phyloP scores from a whole-genome alignment of 495 filamentous ascomycete species.

The Amorphotheca resinae region DNA sequence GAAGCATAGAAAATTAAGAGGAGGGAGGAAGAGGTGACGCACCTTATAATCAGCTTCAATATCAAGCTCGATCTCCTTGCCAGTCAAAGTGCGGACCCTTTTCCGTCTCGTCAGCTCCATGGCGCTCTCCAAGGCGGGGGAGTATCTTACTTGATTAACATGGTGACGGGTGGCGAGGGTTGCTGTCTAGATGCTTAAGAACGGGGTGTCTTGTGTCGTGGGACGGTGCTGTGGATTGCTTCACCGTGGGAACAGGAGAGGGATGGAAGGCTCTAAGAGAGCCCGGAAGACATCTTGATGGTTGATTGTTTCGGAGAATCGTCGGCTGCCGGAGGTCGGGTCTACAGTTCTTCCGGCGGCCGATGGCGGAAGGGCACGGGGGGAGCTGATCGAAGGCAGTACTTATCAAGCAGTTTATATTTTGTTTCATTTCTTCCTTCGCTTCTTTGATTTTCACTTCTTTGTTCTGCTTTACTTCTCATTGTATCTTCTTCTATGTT shows the following conservation, averaged over 20 bases:
- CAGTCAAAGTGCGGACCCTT: slow-evolving; percentile 94
- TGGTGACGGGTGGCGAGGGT: background rate
- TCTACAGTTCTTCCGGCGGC: background rate
- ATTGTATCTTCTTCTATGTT: no score
- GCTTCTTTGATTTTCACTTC: no score
- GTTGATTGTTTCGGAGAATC: background rate
- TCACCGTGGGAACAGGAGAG: no score
- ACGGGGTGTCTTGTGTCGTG: no score
- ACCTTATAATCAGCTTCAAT: slow-evolving; percentile 92
- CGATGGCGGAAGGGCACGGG: no score
- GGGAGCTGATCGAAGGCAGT: no score
- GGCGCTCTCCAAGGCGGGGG: background rate
- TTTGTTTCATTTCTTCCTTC: no score
- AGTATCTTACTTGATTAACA: slow-evolving; percentile 1
- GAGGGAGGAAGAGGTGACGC: slow-evolving; percentile 10
- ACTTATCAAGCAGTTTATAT: no score
- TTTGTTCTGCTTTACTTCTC: no score
- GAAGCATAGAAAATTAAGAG: no score
- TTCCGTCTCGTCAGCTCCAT: background rate
- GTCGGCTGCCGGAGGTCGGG: background rate
- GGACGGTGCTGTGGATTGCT: no score
- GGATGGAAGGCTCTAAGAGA: no score
- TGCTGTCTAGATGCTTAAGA: background rate
- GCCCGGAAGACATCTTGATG: background rate
- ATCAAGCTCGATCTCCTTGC: slow-evolving; percentile 97